phyloP scores from a whole-genome alignment of 2,329 filamentous ascomycete genomes.

The Lachnellula hyalina region DNA sequence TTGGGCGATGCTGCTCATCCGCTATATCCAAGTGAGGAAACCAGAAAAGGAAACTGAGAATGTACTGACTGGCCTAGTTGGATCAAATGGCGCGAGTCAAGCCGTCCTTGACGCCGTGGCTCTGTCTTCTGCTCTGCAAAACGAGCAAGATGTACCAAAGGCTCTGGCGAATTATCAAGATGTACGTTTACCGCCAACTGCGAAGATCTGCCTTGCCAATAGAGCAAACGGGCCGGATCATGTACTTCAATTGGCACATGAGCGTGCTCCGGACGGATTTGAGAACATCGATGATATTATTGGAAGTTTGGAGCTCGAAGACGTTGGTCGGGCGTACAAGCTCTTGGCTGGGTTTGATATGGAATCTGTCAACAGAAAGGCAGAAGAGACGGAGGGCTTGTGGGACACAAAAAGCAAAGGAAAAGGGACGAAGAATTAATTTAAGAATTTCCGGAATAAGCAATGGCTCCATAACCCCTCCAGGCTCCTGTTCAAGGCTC shows the following conservation, averaged over 20 bases:
- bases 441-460: too few relatives aligned
- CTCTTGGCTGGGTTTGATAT: slow-evolving; percentile 42
- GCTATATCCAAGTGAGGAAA: slow-evolving; percentile 35
- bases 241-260: slow-evolving; percentile 40
- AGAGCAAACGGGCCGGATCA: slow-evolving; percentile 42
- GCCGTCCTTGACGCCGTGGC: slow-evolving; percentile 41
- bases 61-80: slow-evolving; percentile 21
- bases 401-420: slow-evolving; percentile 1
- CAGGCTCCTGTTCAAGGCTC: too few relatives aligned
- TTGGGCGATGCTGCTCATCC: slow-evolving; percentile 37
- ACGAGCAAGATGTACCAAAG: slow-evolving; percentile 24
- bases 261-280: slow-evolving; percentile 38
- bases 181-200: slow-evolving; percentile 37
- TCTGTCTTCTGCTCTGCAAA: slow-evolving; percentile 32
- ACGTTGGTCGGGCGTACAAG: slow-evolving; percentile 35
- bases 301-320: slow-evolving; percentile 36
- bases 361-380: slow-evolving; percentile 38
- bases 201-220: slow-evolving; percentile 43
- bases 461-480: too few relatives aligned
- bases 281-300: slow-evolving; percentile 38
- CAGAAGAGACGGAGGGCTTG: slow-evolving; percentile 32
- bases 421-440: background rate
- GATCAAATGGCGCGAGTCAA: slow-evolving; percentile 39
- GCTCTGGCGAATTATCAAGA: slow-evolving; percentile 37
- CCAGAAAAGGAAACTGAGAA: background rate